Base-by-base conservation (phyloP, 2,329 filamentous ascomycete genomes). In the Phaeophleospora eucalypticola region DNA sequence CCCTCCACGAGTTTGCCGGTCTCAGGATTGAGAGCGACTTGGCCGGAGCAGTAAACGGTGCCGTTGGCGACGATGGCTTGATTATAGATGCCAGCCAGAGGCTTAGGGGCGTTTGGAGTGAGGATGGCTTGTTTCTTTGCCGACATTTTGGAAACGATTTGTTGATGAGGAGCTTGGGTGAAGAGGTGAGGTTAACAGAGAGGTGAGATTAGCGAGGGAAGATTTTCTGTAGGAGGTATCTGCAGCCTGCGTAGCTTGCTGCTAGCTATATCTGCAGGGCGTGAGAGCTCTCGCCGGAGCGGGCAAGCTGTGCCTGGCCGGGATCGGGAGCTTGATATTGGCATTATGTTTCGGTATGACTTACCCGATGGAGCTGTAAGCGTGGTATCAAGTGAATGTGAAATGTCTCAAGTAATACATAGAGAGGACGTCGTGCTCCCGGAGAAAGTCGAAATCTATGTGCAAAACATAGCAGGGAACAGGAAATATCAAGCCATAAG, bases 41-140 rank as follows among this genome's bases (percentile, higher is more conserved):
- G 74, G 18, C 83, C 84, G 1, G 81, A 84, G 70, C 82, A 85
- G 70, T 84, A 87, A n/a, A 87, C 79, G 64, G 83, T 78, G 58
- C 81, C 82, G 59, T 82, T 80, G 64, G 64, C 62, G 29, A 66
- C 49, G 44, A 67, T 61, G 40, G 65, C 65, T 58, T 67, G 65
- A 48, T 48, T 59, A 49, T 57, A 59, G 49, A 65, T 55, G 21
- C 58, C 60, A 1, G 57, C 45, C 15, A 60, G 47, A 1, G 58
- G 52, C 33, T 49, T 48, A 6, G 60, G 61, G 21, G 60, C 61
- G n/a, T 59, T 57, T 19, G 58, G 46, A 37, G 60, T 62, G 35
- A 54, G 43, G 51, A 62, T 49, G 45, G 56, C 49, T 53, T 57
- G 43, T 41, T 62, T 59, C 36, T 60, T 58, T 43, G 54, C 27